phyloP scores from a whole-genome alignment of 163 green algal species.

The Scenedesmus sp. region DNA sequence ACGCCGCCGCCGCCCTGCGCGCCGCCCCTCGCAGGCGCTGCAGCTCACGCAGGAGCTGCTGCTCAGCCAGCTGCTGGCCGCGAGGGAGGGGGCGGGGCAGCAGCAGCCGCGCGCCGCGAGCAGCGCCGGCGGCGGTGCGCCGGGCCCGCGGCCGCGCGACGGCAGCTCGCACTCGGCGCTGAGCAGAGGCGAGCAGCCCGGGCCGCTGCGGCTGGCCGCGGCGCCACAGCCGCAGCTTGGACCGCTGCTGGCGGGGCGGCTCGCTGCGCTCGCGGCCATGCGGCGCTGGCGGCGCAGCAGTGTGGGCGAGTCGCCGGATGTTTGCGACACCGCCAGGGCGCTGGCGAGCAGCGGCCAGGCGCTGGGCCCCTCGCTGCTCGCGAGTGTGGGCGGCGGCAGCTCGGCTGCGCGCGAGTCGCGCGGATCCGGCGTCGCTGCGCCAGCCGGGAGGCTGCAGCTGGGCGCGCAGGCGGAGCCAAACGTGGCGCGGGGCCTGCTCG shows the following conservation, averaged over 20 bases:
- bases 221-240: conserved; percentile 3
- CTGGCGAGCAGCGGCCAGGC: too few species aligned
- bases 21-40: conserved; percentile 31
- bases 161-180: too few species aligned
- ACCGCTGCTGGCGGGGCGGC: conserved; percentile 26
- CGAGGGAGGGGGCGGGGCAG: neutral
- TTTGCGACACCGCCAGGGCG: neutral
- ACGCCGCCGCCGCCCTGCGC: too few species aligned
- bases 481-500: too few species aligned
- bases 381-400: too few species aligned
- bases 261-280: conserved; percentile 34
- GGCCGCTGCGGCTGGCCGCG: neutral
- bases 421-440: too few species aligned
- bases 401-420: too few species aligned
- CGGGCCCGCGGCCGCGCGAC: neutral
- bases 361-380: too few species aligned
- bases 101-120: neutral
- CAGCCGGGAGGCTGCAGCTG: too few species aligned
- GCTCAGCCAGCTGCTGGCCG: conserved; percentile 10
- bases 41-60: conserved; percentile 29
- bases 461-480: too few species aligned
- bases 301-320: conserved; percentile 31
- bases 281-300: conserved; percentile 21
- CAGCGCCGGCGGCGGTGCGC: neutral
- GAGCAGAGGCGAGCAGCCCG: too few species aligned